phyloP scores from a whole-genome alignment of 108 stramenopile species.

The Nitzschia sp. region DNA sequence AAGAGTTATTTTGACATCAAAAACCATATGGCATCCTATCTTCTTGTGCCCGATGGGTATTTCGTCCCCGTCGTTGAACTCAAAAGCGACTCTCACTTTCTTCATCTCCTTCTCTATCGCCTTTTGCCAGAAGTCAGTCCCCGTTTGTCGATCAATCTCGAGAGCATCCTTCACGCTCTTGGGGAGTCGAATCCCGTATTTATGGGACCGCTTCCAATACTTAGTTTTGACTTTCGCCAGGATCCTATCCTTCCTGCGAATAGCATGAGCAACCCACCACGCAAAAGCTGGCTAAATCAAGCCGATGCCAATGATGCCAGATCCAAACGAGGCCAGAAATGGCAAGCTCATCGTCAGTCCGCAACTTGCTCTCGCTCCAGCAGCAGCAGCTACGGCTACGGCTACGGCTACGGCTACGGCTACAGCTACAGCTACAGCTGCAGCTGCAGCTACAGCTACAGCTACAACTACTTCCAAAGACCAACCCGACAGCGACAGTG shows the following conservation, averaged over 20 bases:
- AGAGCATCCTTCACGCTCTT: constrained; percentile 36
- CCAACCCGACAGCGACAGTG: too few relatives aligned
- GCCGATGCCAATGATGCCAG: too few relatives aligned
- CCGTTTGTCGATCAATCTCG: constrained; percentile 34
- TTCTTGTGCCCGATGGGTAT: constrained; percentile 29
- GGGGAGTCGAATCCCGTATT: constrained; percentile 45
- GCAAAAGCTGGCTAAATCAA: constrained; percentile 55
- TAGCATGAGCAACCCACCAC: constrained; percentile 43
- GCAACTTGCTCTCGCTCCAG: too few relatives aligned
- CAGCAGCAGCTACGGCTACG: too few relatives aligned
- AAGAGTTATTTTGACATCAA: constrained; percentile 18
- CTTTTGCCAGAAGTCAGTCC: constrained; percentile 42
- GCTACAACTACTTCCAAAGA: too few relatives aligned
- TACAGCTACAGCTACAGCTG: too few relatives aligned
- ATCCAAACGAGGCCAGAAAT: too few relatives aligned
- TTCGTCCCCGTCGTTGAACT: constrained; percentile 17
- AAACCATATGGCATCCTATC: constrained; percentile 33
- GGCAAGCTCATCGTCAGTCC: too few relatives aligned
- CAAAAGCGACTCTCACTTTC: constrained; percentile 40
- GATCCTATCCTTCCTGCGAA: constrained; percentile 26
- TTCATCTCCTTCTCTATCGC: constrained; percentile 53
- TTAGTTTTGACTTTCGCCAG: constrained; percentile 39
- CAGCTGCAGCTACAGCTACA: too few relatives aligned
- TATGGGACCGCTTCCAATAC: constrained; percentile 47
- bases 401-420: too few relatives aligned